phyloP scores from a whole-genome alignment of 2,329 filamentous ascomycete species.

The Xylaria sp. region DNA sequence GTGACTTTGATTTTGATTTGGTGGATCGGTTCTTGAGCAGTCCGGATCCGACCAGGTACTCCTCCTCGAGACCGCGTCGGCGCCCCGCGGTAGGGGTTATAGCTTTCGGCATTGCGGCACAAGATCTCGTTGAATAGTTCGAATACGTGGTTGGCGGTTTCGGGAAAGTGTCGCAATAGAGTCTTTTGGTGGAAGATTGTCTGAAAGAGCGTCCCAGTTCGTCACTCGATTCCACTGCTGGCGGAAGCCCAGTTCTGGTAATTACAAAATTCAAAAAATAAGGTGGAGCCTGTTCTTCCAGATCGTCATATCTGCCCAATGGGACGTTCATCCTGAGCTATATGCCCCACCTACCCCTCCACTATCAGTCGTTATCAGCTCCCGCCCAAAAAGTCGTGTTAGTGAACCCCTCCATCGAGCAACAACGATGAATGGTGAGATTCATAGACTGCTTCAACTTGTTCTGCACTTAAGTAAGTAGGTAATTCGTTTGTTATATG shows the following conservation, averaged over 20 bases:
- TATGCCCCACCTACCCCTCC: constrained; percentile 26
- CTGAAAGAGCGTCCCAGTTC: background rate
- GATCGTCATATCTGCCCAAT: constrained; percentile 5
- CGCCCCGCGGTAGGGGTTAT: constrained; percentile 62
- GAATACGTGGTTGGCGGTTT: background rate
- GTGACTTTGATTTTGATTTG: constrained; percentile 72
- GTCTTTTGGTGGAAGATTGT: background rate
- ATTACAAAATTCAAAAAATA: constrained; percentile 28
- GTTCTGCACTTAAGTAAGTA: too few relatives aligned
- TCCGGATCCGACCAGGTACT: constrained; percentile 71
- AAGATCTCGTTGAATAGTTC: background rate
- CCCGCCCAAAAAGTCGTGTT: constrained; percentile 20
- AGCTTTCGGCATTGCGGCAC: constrained; percentile 77
- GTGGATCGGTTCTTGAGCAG: constrained; percentile 68
- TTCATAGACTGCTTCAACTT: too few relatives aligned
- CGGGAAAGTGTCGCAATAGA: background rate
- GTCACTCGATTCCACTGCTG: background rate
- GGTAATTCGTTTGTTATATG: too few relatives aligned
- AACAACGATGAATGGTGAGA: background rate
- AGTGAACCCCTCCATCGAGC: constrained; percentile 26
- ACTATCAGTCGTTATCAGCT: constrained; percentile 26
- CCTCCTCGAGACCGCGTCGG: constrained; percentile 78
- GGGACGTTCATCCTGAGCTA: background rate
- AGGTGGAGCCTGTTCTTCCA: constrained; percentile 8
- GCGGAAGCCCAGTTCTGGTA: background rate